Conservation (phyloP, 2,329 filamentous ascomycete species). For the Phyllosticta citrichinensis region DNA sequence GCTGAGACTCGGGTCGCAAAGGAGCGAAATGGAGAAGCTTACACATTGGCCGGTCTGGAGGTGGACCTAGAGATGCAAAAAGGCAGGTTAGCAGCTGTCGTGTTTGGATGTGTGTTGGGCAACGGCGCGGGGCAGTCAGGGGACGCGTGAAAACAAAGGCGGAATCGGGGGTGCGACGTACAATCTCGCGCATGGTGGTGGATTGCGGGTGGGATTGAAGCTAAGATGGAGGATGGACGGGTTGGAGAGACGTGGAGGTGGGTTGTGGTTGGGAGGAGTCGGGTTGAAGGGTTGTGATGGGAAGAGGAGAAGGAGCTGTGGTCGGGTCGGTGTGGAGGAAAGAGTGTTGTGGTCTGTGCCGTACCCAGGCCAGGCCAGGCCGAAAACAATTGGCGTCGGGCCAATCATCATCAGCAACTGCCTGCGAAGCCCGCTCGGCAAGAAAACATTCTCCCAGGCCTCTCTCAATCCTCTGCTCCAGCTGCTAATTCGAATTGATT, state of each 20-base stretch:
- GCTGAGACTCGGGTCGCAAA: constrained; percentile 12
- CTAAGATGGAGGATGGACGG: neutral
- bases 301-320: constrained; percentile 3
- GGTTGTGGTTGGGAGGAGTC: neutral
- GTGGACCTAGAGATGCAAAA: constrained; percentile 66
- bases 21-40: constrained; percentile 31
- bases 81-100: constrained; percentile 45
- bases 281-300: constrained; percentile 2
- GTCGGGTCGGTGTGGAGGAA: constrained; percentile 5
- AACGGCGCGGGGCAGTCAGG: constrained; percentile 31
- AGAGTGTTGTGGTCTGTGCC: neutral
- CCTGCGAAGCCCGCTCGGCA: neutral
- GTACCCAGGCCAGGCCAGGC: neutral
- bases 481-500: neutral
- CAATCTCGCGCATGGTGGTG: constrained; percentile 58
- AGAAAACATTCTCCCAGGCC: neutral
- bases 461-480: neutral
- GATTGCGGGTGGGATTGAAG: constrained; percentile 1
- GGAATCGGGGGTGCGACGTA: constrained; percentile 35
- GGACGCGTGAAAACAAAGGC: constrained; percentile 36
- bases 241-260: neutral
- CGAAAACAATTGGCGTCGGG: neutral
- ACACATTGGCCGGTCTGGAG: constrained; percentile 99
- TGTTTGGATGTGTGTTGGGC: constrained; percentile 30
- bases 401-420: neutral